These are phyloP conservation scores for Gossypium gossypioides DNA, from an alignment of 441 rosid genomes.

Conservation along the genomic window DNA sequence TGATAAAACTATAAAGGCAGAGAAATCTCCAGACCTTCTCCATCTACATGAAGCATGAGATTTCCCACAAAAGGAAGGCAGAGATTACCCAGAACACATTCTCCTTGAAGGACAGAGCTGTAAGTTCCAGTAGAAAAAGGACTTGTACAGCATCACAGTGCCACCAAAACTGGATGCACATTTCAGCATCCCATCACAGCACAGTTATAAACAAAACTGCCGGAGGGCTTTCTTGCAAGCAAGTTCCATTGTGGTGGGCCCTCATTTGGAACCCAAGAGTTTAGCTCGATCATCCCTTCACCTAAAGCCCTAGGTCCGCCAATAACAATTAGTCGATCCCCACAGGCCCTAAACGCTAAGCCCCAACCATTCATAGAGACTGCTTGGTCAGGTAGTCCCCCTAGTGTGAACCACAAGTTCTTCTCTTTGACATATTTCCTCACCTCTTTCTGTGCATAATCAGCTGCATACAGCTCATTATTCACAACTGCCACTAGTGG, in stretches of 20 bases:
- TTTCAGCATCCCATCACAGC: conserved; percentile 77
- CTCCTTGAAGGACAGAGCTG: conserved; percentile 14
- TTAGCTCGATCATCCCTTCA: conserved; percentile 50
- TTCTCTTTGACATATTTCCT: conserved; percentile 47
- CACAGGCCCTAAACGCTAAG: conserved; percentile 66
- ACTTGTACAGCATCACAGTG: conserved; percentile 5
- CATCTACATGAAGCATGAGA: conserved; percentile 19
- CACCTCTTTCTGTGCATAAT: conserved; percentile 44
- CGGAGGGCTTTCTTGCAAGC: conserved; percentile 45
- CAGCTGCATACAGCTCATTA: conserved; percentile 66
- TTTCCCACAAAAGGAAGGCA: conserved; percentile 24
- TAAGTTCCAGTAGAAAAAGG: conserved; percentile 9
- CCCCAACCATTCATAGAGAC: conserved; percentile 87
- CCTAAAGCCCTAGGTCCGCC: conserved; percentile 51
- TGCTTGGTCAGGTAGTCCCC: conserved; percentile 46
- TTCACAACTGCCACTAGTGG: conserved; percentile 77
- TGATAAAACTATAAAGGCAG: conserved; percentile 7
- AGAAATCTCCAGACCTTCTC: conserved; percentile 12
- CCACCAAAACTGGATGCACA: conserved; percentile 3
- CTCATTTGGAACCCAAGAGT: conserved; percentile 58
- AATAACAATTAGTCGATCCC: conserved; percentile 55
- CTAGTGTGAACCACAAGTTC: conserved; percentile 43
- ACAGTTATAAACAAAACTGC: conserved; percentile 68
- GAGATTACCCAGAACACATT: conserved; percentile 25
- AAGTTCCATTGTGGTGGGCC: conserved; percentile 55